Percentiles rank a stretch among this genome's conserved stretches.
Conservation (phyloP, 2,329 filamentous ascomycete species). For the Talaromyces sp. region DNA sequence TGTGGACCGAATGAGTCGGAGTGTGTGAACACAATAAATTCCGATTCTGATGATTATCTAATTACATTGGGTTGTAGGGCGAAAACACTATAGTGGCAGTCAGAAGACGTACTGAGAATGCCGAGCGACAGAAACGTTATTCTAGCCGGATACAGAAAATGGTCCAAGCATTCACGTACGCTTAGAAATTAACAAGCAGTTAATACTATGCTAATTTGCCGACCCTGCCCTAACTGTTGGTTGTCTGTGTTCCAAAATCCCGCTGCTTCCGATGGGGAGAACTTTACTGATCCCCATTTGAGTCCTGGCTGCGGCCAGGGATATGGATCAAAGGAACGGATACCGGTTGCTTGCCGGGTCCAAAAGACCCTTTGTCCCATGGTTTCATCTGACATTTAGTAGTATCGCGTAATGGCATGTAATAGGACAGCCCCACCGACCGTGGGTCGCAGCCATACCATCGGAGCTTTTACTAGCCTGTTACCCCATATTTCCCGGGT, state of each 20-base stretch:
- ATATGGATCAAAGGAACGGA: neutral
- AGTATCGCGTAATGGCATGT: neutral
- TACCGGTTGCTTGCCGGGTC: neutral
- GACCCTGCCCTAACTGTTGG: neutral
- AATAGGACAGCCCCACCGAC: neutral
- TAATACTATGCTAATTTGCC: too few relatives aligned
- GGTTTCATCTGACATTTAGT: neutral
- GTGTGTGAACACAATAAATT: too few relatives aligned
- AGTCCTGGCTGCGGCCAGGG: too few relatives aligned
- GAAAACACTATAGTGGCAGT: too few relatives aligned
- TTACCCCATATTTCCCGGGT: neutral
- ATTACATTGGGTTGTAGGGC: neutral
- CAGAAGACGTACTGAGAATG: neutral
- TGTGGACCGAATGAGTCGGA: neutral
- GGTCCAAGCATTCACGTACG: neutral
- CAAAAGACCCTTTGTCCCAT: neutral
- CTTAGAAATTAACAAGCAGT: neutral
- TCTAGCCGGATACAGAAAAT: neutral
- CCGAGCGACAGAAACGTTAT: neutral
- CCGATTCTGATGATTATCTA: neutral
- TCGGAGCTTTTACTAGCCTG: neutral
- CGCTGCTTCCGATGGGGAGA: neutral
- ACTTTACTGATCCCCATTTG: neutral
- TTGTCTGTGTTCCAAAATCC: neutral
- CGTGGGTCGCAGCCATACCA: neutral